Conservation (phyloP, 1,284 basidiomycete species). For the Irpex lacteus region DNA sequence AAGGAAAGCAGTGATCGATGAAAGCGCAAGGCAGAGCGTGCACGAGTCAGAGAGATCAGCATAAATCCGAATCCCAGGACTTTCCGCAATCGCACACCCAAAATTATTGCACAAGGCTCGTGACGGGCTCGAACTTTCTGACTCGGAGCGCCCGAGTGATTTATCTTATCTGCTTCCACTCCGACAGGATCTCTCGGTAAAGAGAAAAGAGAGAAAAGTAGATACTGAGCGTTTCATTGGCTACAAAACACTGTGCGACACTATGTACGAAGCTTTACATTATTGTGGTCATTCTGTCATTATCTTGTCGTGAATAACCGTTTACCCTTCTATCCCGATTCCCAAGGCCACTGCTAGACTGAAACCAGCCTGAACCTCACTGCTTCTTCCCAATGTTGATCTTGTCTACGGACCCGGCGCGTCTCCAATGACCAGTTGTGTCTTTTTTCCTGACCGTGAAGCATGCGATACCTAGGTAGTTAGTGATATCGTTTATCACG, state of each 20-base stretch:
- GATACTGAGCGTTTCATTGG: background rate
- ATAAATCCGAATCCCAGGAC: slow-evolving; percentile 2
- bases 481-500: slow-evolving; percentile 85
- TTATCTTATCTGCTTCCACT: background rate
- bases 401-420: slow-evolving; percentile 33
- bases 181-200: background rate
- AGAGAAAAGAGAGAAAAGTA: background rate
- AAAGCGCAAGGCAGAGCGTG: background rate
- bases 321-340: background rate
- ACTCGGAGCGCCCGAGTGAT: background rate
- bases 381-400: slow-evolving; percentile 15
- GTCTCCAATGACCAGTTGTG: slow-evolving; percentile 65
- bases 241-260: background rate
- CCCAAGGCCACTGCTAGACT: background rate
- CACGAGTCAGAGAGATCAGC: background rate
- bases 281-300: background rate
- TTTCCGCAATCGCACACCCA: background rate
- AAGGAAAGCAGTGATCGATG: background rate
- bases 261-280: background rate
- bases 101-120: background rate
- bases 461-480: slow-evolving; percentile 87
- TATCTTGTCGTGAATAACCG: background rate
- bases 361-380: background rate
- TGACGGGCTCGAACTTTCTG: background rate
- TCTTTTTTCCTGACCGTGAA: slow-evolving; percentile 87